Conservation (phyloP, 306 rosid species). For the Acacia melanoxylon region DNA sequence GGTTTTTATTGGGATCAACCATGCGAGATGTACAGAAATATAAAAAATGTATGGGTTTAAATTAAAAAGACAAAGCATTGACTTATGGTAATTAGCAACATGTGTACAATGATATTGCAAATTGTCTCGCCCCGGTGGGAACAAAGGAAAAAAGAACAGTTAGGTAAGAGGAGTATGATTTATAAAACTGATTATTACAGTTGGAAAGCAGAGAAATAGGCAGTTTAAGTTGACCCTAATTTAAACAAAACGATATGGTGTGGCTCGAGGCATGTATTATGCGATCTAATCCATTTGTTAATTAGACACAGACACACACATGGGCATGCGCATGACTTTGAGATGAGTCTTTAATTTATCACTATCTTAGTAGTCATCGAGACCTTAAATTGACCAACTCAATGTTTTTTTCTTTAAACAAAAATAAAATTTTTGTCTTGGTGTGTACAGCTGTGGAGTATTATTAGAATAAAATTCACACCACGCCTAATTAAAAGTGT, state of each 20-base stretch:
- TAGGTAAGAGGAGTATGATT: constrained; percentile 32
- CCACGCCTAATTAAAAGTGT: too few relatives aligned
- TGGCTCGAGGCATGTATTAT: constrained; percentile 61
- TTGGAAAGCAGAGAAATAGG: constrained; percentile 39
- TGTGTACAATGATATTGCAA: constrained; percentile 47
- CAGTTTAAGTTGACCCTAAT: constrained; percentile 29
- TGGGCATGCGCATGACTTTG: constrained; percentile 21
- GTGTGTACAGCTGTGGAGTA: neutral
- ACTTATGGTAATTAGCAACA: constrained; percentile 38
- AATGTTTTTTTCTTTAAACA: neutral
- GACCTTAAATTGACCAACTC: constrained; percentile 51
- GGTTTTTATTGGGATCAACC: too few relatives aligned
- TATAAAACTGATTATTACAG: constrained; percentile 33
- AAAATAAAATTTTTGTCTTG: neutral
- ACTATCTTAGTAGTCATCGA: constrained; percentile 41
- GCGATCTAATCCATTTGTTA: constrained; percentile 33
- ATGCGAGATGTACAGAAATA: too few relatives aligned
- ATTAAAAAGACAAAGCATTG: constrained; percentile 15
- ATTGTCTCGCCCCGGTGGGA: constrained; percentile 39
- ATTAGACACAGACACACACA: neutral
- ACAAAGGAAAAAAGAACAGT: constrained; percentile 29
- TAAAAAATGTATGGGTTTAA: neutral
- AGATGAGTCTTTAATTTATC: neutral
- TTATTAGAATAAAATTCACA: too few relatives aligned
- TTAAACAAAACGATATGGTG: constrained; percentile 28